Percentiles rank a stretch among this genome's conserved stretches.
Conservation (phyloP, 2,329 filamentous ascomycete species). For the Ustilaginoidea virens region DNA sequence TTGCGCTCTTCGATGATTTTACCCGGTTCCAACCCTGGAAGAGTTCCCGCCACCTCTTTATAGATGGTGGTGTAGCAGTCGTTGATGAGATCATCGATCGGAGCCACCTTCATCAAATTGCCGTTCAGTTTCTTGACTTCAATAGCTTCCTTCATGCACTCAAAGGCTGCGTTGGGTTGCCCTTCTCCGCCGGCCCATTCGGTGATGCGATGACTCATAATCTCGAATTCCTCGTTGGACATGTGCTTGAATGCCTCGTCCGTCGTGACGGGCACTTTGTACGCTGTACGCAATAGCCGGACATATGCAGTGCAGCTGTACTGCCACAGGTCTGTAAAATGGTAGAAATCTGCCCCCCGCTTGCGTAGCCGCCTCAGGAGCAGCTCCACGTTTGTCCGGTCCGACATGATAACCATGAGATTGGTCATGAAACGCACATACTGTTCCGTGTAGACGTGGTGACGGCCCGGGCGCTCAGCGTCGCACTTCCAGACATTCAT, state of each 20-base stretch:
- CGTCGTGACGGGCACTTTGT: slow-evolving; percentile 26
- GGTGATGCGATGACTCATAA: slow-evolving; percentile 35
- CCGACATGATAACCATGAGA: slow-evolving; percentile 58
- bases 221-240: slow-evolving; percentile 40
- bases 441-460: slow-evolving; percentile 81
- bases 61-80: slow-evolving; percentile 77
- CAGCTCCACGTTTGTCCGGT: slow-evolving; percentile 61
- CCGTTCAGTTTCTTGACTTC: slow-evolving; percentile 62
- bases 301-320: slow-evolving; percentile 38
- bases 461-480: slow-evolving; percentile 64
- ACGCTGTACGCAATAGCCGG: slow-evolving; percentile 33
- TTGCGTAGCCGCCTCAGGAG: slow-evolving; percentile 67
- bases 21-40: slow-evolving; percentile 36
- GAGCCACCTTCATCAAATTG: slow-evolving; percentile 67
- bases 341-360: slow-evolving; percentile 61
- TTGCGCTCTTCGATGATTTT: slow-evolving; percentile 30
- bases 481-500: slow-evolving; percentile 94
- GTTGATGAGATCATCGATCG: slow-evolving; percentile 85
- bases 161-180: slow-evolving; percentile 26
- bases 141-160: slow-evolving; percentile 40
- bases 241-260: slow-evolving; percentile 42
- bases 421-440: slow-evolving; percentile 73
- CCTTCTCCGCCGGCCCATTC: slow-evolving; percentile 34
- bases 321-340: slow-evolving; percentile 45
- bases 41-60: slow-evolving; percentile 43